phyloP scores from a whole-genome alignment of 2,329 filamentous ascomycete species.

The Aspergillus neoniger region DNA sequence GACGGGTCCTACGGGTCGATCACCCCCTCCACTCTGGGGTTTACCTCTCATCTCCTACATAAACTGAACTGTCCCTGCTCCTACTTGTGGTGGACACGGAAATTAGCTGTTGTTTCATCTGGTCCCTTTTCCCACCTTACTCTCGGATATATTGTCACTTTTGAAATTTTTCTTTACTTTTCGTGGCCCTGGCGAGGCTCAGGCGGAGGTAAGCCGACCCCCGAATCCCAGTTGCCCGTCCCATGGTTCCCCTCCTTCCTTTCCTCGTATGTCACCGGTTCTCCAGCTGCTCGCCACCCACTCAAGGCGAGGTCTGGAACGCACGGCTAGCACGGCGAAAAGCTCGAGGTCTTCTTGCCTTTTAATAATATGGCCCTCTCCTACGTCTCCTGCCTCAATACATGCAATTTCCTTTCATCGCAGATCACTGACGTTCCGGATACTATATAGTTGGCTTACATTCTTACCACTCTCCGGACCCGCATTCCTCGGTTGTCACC shows the following conservation, averaged over 20 bases:
- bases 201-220: slow-evolving; percentile 1
- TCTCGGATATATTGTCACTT: not conserved
- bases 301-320: not conserved
- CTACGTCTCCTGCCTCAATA: not conserved
- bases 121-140: not conserved
- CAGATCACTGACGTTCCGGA: slow-evolving; percentile 3
- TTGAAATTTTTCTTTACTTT: no score
- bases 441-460: slow-evolving; percentile 10
- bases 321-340: slow-evolving; percentile 9
- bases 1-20: not conserved
- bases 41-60: not conserved
- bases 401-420: not conserved
- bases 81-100: not conserved
- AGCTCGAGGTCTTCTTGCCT: not conserved
- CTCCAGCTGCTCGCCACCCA: not conserved
- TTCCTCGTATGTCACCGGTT: not conserved
- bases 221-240: not conserved
- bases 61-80: not conserved
- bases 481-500: slow-evolving; percentile 23
- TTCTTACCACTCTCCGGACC: slow-evolving; percentile 13
- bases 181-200: not conserved
- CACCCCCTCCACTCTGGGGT: not conserved
- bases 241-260: slow-evolving; percentile 8
- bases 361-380: slow-evolving; percentile 5
- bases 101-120: not conserved